phyloP scores from a whole-genome alignment of 2,329 filamentous ascomycete species.

The Fusarium phyllophilum region DNA sequence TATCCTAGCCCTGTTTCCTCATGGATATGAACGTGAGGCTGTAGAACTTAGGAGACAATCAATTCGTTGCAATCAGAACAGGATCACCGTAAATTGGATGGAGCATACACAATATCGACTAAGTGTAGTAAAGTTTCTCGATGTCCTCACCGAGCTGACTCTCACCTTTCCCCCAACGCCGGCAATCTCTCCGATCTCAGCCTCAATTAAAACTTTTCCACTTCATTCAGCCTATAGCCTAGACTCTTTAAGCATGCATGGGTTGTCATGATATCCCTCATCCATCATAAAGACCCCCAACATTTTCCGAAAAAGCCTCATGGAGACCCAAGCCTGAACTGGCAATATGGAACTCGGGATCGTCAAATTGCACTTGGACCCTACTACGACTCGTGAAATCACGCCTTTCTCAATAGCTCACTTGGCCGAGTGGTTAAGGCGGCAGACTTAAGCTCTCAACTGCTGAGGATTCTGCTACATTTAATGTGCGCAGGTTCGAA shows the following conservation, averaged over 20 bases:
- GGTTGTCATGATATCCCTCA: not conserved
- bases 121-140: not conserved
- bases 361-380: fast-evolving
- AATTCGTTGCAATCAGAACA: no score
- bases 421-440: constrained; percentile 27
- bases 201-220: not conserved
- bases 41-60: no score
- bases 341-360: no score
- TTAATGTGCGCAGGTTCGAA: constrained; percentile 20
- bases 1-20: not conserved
- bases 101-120: not conserved
- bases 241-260: not conserved
- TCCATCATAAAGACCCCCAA: not conserved
- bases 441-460: constrained; percentile 13
- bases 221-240: not conserved
- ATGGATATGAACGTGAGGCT: no score
- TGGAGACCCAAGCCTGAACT: not conserved
- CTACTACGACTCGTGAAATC: not conserved
- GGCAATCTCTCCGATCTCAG: not conserved
- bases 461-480: constrained; percentile 16
- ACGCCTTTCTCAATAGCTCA: constrained; percentile 2
- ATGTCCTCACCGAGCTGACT: not conserved
- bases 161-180: not conserved
- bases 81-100: not conserved
- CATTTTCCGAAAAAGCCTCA: not conserved